Evolutionary conservation across 1,139 yeast genomes (phyloP).

Genomic region (Saccharomyces hybrid): DNA sequence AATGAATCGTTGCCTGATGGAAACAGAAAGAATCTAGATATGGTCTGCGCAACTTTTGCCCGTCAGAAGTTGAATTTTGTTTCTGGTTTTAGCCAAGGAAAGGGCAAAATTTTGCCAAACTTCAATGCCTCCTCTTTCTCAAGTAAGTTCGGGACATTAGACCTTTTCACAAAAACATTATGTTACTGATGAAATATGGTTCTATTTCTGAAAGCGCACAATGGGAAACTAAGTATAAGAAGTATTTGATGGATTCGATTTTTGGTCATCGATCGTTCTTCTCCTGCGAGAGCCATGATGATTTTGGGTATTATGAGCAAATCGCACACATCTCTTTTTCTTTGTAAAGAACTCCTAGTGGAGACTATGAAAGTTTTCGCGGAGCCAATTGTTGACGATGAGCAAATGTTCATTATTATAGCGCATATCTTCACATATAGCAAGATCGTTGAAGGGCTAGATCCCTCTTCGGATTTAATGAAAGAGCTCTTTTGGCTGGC

Average conservation of each 20-base stretch:
- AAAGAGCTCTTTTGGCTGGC: slow-evolving; percentile 63
- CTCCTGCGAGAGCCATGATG: slow-evolving; percentile 65
- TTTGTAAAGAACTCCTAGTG: slow-evolving; percentile 36
- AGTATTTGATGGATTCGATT: slow-evolving; percentile 58
- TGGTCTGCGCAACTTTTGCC: slow-evolving; percentile 52
- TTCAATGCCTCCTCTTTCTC: slow-evolving; percentile 40
- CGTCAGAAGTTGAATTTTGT: slow-evolving; percentile 68
- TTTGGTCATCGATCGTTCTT: slow-evolving; percentile 54
- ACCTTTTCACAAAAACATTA: slow-evolving; percentile 56
- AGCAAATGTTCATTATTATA: slow-evolving; percentile 30
- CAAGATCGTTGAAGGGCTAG: slow-evolving; percentile 56
- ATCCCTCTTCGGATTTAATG: slow-evolving; percentile 46
- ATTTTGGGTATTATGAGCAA: slow-evolving; percentile 64
- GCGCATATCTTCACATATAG: slow-evolving; percentile 45
- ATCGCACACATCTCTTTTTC: slow-evolving; percentile 53
- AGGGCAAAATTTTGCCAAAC: slow-evolving; percentile 33
- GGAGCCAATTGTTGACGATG: slow-evolving; percentile 29
- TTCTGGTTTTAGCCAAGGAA: slow-evolving; percentile 69
- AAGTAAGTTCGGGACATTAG: slow-evolving; percentile 50
- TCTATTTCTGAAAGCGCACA: slow-evolving; percentile 42
- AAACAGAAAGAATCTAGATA: slow-evolving; percentile 41
- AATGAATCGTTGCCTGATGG: slow-evolving; percentile 44
- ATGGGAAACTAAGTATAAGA: slow-evolving; percentile 67
- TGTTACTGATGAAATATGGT: slow-evolving; percentile 49
- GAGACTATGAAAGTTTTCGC: slow-evolving; percentile 36